Evolutionary conservation across 202 grass and related monocot genomes (phyloP), one percentile per base, ranked within the genome.

Genomic region (Hordeum pubiflorum): DNA sequence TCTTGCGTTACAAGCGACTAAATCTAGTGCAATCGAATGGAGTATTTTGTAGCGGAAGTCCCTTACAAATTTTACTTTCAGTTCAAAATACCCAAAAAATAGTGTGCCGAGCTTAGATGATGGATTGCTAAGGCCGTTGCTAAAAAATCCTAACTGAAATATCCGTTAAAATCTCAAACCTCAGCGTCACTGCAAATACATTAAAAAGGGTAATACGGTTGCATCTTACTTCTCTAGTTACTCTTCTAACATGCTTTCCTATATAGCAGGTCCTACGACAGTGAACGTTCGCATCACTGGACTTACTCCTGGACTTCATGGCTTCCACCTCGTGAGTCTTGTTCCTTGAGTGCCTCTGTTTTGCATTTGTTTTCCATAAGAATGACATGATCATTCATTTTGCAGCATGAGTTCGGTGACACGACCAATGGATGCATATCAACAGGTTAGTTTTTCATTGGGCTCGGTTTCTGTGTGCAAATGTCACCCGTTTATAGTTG

Each of bases 361-460:
- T 50, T 46, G 2, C 23, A 17, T n/a, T 79, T 72, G 44, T 85
- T 83, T 18, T 43, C 50, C 13, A 3, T 55, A 11, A 40, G 15
- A 60, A 68, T 70, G 40, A 58, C 13, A 58, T 4, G 4, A 5
- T 83, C 77, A 33, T 82, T 70, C 33, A 0, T 76, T 54, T 86
- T 92, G 79, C 90, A 98, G 96, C 96, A 98, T 57, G 80, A 98
- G 74, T 98, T 86, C 23, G 96, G 96, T 2, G 92, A 98, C 54
- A 95, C 90, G 20, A 98, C 96, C 18, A 98, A 98, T 85, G 96
- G 96, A 14, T 98, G 96, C 90, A 98, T 98, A 86, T 98, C 96
- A 31, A 95, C 96, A 83, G 96, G 96, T 97, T 55, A 13, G 65
- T 40, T 78, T 33, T 31, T n/a, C 20, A 59, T 15, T 15, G 44